Conservation (phyloP, 2,329 filamentous ascomycete species). For the Nothophoma quercina region DNA sequence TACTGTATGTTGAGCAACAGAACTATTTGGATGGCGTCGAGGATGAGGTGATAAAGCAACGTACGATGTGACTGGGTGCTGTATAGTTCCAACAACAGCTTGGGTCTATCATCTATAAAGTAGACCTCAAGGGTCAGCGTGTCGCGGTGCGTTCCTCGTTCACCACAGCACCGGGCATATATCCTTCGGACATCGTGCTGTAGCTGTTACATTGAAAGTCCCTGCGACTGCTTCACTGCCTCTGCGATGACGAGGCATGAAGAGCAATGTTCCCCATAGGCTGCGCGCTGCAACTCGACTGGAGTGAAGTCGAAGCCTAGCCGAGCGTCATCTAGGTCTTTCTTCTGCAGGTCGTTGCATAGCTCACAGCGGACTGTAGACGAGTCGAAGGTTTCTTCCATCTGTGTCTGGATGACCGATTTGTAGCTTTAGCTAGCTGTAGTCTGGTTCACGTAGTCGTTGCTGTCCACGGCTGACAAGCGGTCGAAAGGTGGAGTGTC, state of each 20-base stretch:
- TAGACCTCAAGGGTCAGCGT: conserved; percentile 23
- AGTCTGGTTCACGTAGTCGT: too few relatives aligned
- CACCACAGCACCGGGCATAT: conserved; percentile 13
- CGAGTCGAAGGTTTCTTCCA: too few relatives aligned
- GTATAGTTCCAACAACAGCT: conserved; percentile 26
- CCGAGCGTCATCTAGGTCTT: conserved; percentile 13
- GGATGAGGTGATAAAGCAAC: conserved; percentile 3
- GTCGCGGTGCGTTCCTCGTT: conserved; percentile 1
- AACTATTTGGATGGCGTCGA: conserved; percentile 19
- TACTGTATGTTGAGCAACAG: conserved; percentile 11
- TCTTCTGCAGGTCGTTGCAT: conserved; percentile 19
- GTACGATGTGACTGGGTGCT: conserved; percentile 17
- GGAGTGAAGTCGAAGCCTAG: conserved; percentile 24
- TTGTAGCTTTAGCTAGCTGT: too few relatives aligned
- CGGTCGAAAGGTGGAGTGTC: too few relatives aligned
- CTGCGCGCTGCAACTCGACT: conserved; percentile 11
- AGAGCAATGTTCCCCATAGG: conserved; percentile 13
- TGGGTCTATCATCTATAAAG: conserved; percentile 25
- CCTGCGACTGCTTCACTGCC: conserved; percentile 18
- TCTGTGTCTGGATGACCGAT: too few relatives aligned
- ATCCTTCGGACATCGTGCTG: conserved; percentile 4
- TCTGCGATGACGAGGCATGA: conserved; percentile 24
- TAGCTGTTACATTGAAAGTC: conserved; percentile 15
- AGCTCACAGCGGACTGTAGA: too few relatives aligned
- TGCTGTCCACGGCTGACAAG: too few relatives aligned